Conservation (phyloP, 148 eudicot genomes). For the Silene conica region DNA sequence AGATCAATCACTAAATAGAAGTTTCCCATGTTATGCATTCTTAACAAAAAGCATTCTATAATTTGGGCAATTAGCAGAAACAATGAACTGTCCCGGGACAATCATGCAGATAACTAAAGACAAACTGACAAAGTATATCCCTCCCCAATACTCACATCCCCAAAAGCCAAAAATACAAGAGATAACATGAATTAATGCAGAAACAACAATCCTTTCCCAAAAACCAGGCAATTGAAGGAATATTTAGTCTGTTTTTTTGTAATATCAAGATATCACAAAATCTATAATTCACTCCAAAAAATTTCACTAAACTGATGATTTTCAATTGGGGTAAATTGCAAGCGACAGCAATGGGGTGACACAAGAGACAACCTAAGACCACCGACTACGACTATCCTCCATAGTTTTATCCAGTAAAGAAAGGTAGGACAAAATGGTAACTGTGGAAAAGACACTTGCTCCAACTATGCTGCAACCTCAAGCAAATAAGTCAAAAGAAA, state of each 20-base stretch:
- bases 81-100: neutral
- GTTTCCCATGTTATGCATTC: neutral
- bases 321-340: neutral
- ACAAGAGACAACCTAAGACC: neutral
- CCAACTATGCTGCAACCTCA: constrained; percentile 1
- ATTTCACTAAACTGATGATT: neutral
- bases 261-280: neutral
- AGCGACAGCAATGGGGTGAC: neutral
- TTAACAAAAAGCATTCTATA: neutral
- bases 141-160: neutral
- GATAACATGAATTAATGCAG: neutral
- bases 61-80: neutral
- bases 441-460: neutral
- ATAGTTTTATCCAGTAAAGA: neutral
- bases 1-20: neutral
- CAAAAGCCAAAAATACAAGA: no score
- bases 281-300: neutral
- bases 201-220: neutral
- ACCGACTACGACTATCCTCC: neutral
- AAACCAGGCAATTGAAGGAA: neutral
- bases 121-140: neutral
- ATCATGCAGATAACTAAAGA: neutral
- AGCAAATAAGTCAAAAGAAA: neutral
- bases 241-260: neutral
- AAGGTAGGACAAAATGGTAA: neutral